phyloP scores from a whole-genome alignment of 306 rosid genomes.

The Mucuna pruriens region DNA sequence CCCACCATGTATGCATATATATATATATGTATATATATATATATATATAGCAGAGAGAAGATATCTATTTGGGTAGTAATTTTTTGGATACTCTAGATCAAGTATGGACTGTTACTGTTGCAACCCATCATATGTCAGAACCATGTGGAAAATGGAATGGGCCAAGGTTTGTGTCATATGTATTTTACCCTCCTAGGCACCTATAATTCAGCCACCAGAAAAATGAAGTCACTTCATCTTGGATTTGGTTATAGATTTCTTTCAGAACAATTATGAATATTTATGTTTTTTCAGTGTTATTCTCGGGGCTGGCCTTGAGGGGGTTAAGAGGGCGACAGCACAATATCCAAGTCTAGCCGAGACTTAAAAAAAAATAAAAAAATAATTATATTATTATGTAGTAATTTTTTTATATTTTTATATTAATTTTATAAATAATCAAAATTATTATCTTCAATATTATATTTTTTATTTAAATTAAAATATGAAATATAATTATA shows the following conservation, averaged over 20 bases:
- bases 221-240: constrained; percentile 18
- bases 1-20: constrained; percentile 17
- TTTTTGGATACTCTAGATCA: constrained; percentile 45
- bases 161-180: constrained; percentile 38
- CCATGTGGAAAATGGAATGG: constrained; percentile 51
- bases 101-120: constrained; percentile 48
- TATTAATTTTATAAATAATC: no score
- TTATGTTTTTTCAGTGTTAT: no score
- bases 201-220: constrained; percentile 1
- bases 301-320: no score
- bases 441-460: no score
- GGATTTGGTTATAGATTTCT: not conserved
- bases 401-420: no score
- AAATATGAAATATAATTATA: no score
- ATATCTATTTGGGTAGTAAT: constrained; percentile 14
- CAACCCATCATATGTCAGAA: constrained; percentile 52
- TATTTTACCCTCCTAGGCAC: constrained; percentile 43
- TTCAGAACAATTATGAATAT: not conserved
- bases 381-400: no score
- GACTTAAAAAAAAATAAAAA: no score
- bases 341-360: no score
- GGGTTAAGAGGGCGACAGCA: no score
- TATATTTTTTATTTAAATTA: no score
- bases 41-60: constrained; percentile 5
- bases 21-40: no score